Conservation (phyloP, 257 asterid genomes). For the Solanum okadae region DNA sequence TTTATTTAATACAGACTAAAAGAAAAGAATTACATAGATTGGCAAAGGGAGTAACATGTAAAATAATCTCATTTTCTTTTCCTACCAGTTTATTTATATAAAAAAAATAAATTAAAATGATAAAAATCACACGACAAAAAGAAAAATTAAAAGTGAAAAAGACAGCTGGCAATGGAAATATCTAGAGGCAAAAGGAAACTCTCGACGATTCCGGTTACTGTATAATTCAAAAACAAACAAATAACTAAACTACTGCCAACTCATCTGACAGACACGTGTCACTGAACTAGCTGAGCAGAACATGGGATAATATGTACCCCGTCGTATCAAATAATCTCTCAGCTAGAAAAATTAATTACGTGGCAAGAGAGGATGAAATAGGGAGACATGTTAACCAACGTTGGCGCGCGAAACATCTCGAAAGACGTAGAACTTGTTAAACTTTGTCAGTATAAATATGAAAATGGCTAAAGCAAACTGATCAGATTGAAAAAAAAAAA, state of each 20-base stretch:
- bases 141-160: background rate
- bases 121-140: background rate
- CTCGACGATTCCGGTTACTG: background rate
- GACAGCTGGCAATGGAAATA: background rate
- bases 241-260: background rate
- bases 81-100: background rate
- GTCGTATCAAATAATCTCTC: background rate
- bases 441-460: background rate
- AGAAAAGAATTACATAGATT: background rate
- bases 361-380: background rate
- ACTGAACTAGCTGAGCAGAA: background rate
- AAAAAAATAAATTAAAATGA: background rate
- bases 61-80: background rate
- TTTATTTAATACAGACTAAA: background rate
- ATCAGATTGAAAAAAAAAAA: background rate
- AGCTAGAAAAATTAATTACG: background rate
- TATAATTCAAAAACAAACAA: background rate
- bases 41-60: background rate
- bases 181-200: background rate
- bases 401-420: constrained; percentile 54
- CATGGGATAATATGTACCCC: background rate
- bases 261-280: background rate
- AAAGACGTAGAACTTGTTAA: constrained; percentile 25
- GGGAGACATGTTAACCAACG: background rate
- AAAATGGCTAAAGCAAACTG: background rate